Evolutionary conservation across 202 grass and related monocot species (phyloP).

Genomic region (Zoysia matrella): DNA sequence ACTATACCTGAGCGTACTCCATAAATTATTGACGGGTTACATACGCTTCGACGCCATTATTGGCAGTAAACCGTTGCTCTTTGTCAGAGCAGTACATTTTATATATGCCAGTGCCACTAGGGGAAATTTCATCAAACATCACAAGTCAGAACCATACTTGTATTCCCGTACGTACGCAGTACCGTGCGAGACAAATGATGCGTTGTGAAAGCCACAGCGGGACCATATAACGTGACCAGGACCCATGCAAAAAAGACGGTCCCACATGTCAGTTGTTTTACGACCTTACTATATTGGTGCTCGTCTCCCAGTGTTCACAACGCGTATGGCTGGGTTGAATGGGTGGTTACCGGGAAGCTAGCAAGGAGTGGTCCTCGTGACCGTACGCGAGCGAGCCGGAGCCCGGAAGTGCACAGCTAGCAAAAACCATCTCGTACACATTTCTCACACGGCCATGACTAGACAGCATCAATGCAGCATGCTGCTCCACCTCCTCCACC

Average conservation of each 20-base stretch:
- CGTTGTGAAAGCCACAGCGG: slow-evolving; percentile 9
- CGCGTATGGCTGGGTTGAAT: too few species aligned
- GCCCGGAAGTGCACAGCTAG: too few species aligned
- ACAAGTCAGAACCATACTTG: not conserved
- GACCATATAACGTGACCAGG: slow-evolving; percentile 21
- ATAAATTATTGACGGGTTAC: too few species aligned
- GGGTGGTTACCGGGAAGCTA: too few species aligned
- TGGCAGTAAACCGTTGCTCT: too few species aligned
- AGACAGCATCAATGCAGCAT: slow-evolving; percentile 5
- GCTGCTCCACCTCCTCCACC: slow-evolving; percentile 28
- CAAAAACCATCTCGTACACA: slow-evolving; percentile 15
- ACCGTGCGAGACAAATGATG: not conserved
- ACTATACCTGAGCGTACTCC: too few species aligned
- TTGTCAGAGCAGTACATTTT: too few species aligned
- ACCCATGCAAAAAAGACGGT: not conserved
- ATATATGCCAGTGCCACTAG: too few species aligned
- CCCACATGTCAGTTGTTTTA: slow-evolving; percentile 8
- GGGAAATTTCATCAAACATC: not conserved
- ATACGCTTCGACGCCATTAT: too few species aligned
- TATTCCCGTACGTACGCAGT: not conserved
- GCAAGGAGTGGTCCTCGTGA: too few species aligned
- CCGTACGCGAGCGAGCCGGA: too few species aligned
- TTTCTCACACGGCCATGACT: slow-evolving; percentile 40
- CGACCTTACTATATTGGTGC: not conserved
- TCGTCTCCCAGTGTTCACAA: too few species aligned